Evolutionary conservation across 495 filamentous ascomycete genomes (phyloP).

Genomic region (Aspergillus sclerotioniger): DNA sequence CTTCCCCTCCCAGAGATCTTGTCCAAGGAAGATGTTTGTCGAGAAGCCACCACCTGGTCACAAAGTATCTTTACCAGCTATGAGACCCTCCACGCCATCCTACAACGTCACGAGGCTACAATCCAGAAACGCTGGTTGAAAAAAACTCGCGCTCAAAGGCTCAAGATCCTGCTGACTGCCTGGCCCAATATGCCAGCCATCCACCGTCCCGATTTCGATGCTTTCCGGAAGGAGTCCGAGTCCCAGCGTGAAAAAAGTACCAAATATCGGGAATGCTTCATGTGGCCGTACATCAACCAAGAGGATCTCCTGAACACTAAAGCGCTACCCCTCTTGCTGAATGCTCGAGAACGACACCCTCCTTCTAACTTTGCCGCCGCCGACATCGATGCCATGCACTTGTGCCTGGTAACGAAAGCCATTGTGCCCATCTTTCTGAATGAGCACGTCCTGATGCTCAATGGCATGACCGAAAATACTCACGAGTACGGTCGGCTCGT

Average conservation of each 20-base stretch:
- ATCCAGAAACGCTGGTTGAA: conserved; percentile 52
- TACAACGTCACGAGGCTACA: conserved; percentile 40
- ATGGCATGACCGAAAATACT: conserved; percentile 22
- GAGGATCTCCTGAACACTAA: conserved; percentile 46
- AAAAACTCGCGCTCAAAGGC: conserved; percentile 39
- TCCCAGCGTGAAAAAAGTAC: neutral
- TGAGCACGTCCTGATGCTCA: conserved; percentile 42
- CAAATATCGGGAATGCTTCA: conserved; percentile 30
- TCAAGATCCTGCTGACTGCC: conserved; percentile 36
- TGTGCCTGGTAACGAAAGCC: conserved; percentile 10
- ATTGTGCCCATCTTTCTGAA: conserved; percentile 38
- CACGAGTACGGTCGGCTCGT: conserved; percentile 46
- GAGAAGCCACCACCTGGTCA: conserved; percentile 1
- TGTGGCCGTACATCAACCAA: conserved; percentile 58
- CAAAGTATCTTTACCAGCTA: conserved; percentile 2
- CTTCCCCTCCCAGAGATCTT: conserved; percentile 4
- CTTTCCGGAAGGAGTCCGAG: conserved; percentile 28
- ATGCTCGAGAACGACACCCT: conserved; percentile 42
- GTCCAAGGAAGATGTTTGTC: conserved; percentile 1
- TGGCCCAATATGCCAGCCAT: conserved; percentile 48
- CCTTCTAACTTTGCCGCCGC: conserved; percentile 40
- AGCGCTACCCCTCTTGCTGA: conserved; percentile 34
- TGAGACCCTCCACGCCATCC: neutral
- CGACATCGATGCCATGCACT: conserved; percentile 23
- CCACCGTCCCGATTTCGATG: conserved; percentile 53